Evolutionary conservation across 495 filamentous ascomycete genomes (phyloP), one percentile per base, ranked within the genome.

Genomic region (Cercophora samala): DNA sequence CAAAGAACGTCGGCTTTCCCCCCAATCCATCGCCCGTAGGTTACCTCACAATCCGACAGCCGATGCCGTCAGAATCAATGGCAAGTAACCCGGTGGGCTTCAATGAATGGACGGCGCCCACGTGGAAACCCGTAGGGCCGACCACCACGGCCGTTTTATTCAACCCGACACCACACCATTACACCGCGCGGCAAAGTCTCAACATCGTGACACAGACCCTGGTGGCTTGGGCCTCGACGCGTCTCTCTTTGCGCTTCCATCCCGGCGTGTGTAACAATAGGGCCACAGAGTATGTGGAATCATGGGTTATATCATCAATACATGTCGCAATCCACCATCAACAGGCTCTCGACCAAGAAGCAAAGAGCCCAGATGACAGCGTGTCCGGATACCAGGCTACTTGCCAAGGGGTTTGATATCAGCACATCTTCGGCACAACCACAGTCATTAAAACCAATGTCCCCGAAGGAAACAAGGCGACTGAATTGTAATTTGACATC

Each of bases 401-500:
- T 72, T 76, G 76, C 75, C 55, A 63, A 54, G 61, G 62, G 69
- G 66, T 77, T 84, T 71, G 68, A 76, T 86, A 77, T 86, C 80
- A 87, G 83, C 84, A 87, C 85, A 85, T 85, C 82, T 79, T 93
- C 91, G 93, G 93, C 93, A 92, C 93, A 93, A 92, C 88, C 82
- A 80, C 87, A 92, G 91, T 86, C 91, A 97, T 90, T 78, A 81
- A 73, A 60, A 60, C 66, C 37, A 13, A 3, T 13, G 64, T 64
- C 32, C 60, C 42, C 64, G 53, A 56, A 37, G 84, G 80, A 72
- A 46, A 46, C 37, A 83, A 83, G 62, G 66, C 69, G 75, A 89
- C 80, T 84, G 86, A 83, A 90, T 91, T 92, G 93, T 87, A 97
- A 96, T 96, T 96, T 97, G 93, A 96, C 93, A 97, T 96, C 91